A percentile compares a stretch with the other conserved stretches of the same genome.
These are phyloP conservation scores for Aspergillus wentii DNA, from an alignment of 495 filamentous ascomycete genomes.

Conservation along the genomic window DNA sequence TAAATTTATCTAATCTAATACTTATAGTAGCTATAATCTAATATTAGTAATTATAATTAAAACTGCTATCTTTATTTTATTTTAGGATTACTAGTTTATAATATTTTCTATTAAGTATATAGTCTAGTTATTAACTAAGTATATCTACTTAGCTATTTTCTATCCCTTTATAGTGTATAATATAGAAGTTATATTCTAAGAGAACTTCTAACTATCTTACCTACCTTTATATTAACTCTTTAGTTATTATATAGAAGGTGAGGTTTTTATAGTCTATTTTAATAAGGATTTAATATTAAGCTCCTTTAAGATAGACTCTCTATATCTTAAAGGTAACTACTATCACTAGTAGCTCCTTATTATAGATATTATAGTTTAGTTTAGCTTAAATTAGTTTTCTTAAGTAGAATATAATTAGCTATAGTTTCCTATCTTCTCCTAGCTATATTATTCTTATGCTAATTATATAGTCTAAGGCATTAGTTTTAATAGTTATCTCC, in stretches of 20 bases:
- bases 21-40: constrained; percentile 1
- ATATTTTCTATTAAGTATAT: constrained; percentile 4
- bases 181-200: constrained; percentile 6
- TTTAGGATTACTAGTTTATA: constrained; percentile 5
- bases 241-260: constrained; percentile 9
- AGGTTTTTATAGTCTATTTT: constrained; percentile 17
- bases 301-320: constrained; percentile 5
- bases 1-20: too few species aligned
- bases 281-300: constrained; percentile 5
- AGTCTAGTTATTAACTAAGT: constrained; percentile 9
- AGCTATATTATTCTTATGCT: neutral
- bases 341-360: constrained; percentile 2
- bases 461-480: too few species aligned
- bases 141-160: constrained; percentile 7
- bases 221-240: constrained; percentile 10
- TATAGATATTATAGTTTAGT: constrained; percentile 1
- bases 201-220: constrained; percentile 7
- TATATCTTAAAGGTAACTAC: neutral
- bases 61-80: constrained; percentile 1
- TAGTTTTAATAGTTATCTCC: neutral
- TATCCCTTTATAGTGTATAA: constrained; percentile 10
- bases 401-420: neutral
- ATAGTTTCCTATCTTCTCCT: neutral
- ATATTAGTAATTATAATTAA: constrained; percentile 5
- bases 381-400: neutral